A percentile compares a stretch with the other conserved stretches of the same genome.
These are phyloP conservation scores for Wallacemonas rigidus DNA, from an alignment of 208 protist species.

Conservation along the genomic window DNA sequence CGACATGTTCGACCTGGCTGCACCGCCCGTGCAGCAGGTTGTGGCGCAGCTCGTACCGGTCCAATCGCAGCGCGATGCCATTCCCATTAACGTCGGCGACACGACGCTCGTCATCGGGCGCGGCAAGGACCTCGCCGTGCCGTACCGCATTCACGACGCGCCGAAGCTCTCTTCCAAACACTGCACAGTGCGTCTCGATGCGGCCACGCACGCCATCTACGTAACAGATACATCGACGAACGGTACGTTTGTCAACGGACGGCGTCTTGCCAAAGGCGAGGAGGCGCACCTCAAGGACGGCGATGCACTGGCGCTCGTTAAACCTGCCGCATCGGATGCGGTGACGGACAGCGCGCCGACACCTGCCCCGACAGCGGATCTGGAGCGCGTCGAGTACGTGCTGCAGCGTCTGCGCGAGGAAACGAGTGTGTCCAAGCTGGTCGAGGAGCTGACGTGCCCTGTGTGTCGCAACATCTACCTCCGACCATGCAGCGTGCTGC, in stretches of 20 bases:
- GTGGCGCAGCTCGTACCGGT: constrained; percentile 75
- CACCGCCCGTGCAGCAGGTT: constrained; percentile 61
- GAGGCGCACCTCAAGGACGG: constrained; percentile 50
- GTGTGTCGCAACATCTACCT: constrained; percentile 70
- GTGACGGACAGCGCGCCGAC: neutral
- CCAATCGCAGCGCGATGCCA: constrained; percentile 17
- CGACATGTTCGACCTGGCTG: constrained; percentile 79
- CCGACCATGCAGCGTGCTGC: constrained; percentile 77
- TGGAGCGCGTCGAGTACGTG: constrained; percentile 41
- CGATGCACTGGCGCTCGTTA: constrained; percentile 52
- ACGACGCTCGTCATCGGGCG: constrained; percentile 58
- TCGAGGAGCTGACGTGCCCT: constrained; percentile 78
- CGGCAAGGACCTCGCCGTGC: constrained; percentile 59
- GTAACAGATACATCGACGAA: constrained; percentile 79
- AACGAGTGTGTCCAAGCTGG: constrained; percentile 35
- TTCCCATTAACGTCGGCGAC: constrained; percentile 55
- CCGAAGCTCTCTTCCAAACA: constrained; percentile 67
- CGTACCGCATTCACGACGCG: constrained; percentile 53
- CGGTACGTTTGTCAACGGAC: constrained; percentile 77
- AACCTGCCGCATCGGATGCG: constrained; percentile 15
- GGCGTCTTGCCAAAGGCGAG: constrained; percentile 43
- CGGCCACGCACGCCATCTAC: constrained; percentile 49
- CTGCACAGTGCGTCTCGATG: constrained; percentile 68
- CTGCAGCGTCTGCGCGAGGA: constrained; percentile 59
- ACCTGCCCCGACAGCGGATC: constrained; percentile 11